These are phyloP conservation scores for Lasiodiplodia sp. DNA, from an alignment of 2,329 filamentous ascomycete species.

Conservation along the genomic window DNA sequence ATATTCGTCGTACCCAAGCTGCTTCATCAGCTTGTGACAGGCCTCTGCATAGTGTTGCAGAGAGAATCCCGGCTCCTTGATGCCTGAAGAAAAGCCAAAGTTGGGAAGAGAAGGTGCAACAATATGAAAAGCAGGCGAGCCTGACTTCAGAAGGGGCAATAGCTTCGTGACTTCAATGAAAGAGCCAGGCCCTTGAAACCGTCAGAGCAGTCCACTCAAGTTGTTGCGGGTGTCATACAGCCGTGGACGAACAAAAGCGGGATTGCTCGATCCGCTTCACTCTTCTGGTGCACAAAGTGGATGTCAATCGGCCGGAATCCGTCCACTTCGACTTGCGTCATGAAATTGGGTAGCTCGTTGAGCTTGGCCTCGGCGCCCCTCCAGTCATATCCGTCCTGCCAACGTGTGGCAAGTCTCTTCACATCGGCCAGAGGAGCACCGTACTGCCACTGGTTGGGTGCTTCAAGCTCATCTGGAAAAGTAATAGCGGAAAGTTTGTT, in stretches of 20 bases:
- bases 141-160: constrained; percentile 55
- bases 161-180: constrained; percentile 73
- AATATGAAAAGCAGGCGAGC: constrained; percentile 59
- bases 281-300: constrained; percentile 70
- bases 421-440: constrained; percentile 68
- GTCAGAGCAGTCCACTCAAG: constrained; percentile 1
- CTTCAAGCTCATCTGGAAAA: constrained; percentile 64
- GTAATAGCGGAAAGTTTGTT: constrained; percentile 62
- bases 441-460: constrained; percentile 60
- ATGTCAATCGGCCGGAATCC: constrained; percentile 67
- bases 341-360: constrained; percentile 68
- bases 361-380: constrained; percentile 64
- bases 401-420: constrained; percentile 64
- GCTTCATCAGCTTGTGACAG: constrained; percentile 72
- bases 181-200: constrained; percentile 66
- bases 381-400: constrained; percentile 68
- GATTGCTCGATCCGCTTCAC: constrained; percentile 60
- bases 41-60: constrained; percentile 69
- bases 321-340: constrained; percentile 60
- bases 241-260: constrained; percentile 74
- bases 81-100: constrained; percentile 61
- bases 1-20: constrained; percentile 70
- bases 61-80: constrained; percentile 64
- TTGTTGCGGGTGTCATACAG: constrained; percentile 48
- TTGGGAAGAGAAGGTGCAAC: constrained; percentile 64